Conservation (phyloP, 805 yeast species). For the Ogataea polymorpha region DNA sequence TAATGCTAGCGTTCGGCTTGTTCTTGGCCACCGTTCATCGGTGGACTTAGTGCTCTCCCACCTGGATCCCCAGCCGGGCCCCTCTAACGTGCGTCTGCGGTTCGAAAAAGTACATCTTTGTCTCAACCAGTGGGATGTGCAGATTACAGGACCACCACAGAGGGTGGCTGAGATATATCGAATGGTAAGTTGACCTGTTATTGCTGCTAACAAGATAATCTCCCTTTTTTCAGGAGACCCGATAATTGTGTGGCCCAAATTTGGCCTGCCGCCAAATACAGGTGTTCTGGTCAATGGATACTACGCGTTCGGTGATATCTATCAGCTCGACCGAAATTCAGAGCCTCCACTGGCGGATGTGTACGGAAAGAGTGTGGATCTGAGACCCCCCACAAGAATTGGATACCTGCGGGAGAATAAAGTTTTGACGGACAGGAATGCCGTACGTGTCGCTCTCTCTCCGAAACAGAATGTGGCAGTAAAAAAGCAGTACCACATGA, state of each 20-base stretch:
- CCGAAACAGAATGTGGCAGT: neutral
- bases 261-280: neutral
- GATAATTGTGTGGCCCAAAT: conserved; percentile 1
- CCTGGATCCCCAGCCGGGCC: neutral
- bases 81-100: neutral
- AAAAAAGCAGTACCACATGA: conserved; percentile 17
- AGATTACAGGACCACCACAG: neutral
- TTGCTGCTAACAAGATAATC: conserved; percentile 3
- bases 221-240: conserved; percentile 2
- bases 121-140: conserved; percentile 3
- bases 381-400: conserved; percentile 1
- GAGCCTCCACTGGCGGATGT: neutral
- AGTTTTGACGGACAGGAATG: neutral
- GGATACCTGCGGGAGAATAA: conserved; percentile 1
- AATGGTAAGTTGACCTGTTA: neutral
- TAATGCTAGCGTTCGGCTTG: neutral
- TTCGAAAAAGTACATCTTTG: neutral
- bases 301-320: conserved; percentile 3
- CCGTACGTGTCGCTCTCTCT: too few species aligned
- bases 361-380: too few species aligned
- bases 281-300: neutral
- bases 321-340: neutral
- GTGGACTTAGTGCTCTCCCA: neutral
- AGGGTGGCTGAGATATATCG: neutral
- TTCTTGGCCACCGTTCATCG: neutral